Conservation (phyloP, 2,329 filamentous ascomycete species). For the Aspergillus fijiensis region DNA sequence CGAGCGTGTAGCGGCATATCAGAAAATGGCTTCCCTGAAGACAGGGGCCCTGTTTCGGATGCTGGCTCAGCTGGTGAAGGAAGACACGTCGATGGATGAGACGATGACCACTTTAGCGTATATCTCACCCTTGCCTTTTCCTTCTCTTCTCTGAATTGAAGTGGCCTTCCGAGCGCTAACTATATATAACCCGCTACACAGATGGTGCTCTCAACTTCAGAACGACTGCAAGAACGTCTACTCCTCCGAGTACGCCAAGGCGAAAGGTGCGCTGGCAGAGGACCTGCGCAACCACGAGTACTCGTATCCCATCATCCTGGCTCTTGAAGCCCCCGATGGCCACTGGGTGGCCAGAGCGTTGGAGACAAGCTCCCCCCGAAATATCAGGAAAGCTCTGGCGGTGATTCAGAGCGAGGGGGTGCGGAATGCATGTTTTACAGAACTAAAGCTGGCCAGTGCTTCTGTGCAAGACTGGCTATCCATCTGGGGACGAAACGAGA, state of each 20-base stretch:
- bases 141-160: neutral
- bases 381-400: constrained; percentile 18
- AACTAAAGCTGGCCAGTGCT: constrained; percentile 14
- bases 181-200: constrained; percentile 1
- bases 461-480: constrained; percentile 23
- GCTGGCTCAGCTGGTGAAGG: constrained; percentile 20
- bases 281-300: constrained; percentile 23
- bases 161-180: neutral
- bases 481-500: constrained; percentile 28
- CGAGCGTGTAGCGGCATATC: constrained; percentile 18
- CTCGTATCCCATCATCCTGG: constrained; percentile 22
- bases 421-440: constrained; percentile 15
- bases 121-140: neutral
- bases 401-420: constrained; percentile 20
- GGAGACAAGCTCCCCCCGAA: constrained; percentile 15
- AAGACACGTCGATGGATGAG: constrained; percentile 18
- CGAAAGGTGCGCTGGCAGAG: constrained; percentile 22
- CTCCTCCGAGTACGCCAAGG: constrained; percentile 23
- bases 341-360: constrained; percentile 18
- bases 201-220: constrained; percentile 25
- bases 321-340: constrained; percentile 18
- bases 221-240: constrained; percentile 28
- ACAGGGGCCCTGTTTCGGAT: constrained; percentile 24
- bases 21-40: constrained; percentile 20
- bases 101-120: constrained; percentile 22